phyloP scores from a whole-genome alignment of 768 basidiomycete genomes.

The Tylopilus vinaceipallidus region DNA sequence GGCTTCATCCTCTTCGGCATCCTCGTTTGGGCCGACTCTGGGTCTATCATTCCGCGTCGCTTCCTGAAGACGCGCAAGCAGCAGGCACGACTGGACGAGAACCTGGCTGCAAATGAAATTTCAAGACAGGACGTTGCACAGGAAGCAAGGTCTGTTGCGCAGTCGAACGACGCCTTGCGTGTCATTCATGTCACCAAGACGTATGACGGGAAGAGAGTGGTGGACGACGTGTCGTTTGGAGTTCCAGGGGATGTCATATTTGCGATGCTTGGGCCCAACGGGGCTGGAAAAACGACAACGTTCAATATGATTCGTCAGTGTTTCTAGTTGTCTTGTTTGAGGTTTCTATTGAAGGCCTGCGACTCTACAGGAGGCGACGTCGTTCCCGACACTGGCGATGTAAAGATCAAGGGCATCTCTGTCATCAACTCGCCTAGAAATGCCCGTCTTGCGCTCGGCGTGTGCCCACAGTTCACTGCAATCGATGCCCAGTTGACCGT shows the following conservation, averaged over 20 bases:
- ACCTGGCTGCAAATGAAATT: conserved; percentile 13
- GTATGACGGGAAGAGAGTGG: conserved; percentile 55
- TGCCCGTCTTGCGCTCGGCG: conserved; percentile 69
- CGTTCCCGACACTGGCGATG: conserved; percentile 65
- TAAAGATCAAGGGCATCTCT: conserved; percentile 63
- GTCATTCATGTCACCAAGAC: conserved; percentile 63
- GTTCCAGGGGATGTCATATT: conserved; percentile 64
- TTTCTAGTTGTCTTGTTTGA: not conserved
- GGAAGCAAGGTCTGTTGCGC: conserved; percentile 48
- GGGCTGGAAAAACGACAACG: conserved; percentile 80
- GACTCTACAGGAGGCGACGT: conserved; percentile 59
- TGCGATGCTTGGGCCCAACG: conserved; percentile 77
- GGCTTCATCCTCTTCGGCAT: conserved; percentile 56
- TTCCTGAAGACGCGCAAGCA: conserved; percentile 26
- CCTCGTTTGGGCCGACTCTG: conserved; percentile 73
- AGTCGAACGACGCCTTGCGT: conserved; percentile 56
- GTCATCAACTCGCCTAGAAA: conserved; percentile 60
- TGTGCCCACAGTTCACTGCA: conserved; percentile 84
- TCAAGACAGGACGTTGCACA: conserved; percentile 49
- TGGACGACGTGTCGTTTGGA: conserved; percentile 72
- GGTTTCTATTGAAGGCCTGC: not conserved
- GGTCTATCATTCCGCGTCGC: conserved; percentile 47
- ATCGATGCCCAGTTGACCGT: conserved; percentile 78
- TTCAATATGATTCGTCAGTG: conserved; percentile 76
- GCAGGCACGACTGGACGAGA: conserved; percentile 7